A percentile compares a stretch with the other conserved stretches of the same genome.
Conservation (phyloP, 352 stramenopile species). For the Phytopythium litorale region DNA sequence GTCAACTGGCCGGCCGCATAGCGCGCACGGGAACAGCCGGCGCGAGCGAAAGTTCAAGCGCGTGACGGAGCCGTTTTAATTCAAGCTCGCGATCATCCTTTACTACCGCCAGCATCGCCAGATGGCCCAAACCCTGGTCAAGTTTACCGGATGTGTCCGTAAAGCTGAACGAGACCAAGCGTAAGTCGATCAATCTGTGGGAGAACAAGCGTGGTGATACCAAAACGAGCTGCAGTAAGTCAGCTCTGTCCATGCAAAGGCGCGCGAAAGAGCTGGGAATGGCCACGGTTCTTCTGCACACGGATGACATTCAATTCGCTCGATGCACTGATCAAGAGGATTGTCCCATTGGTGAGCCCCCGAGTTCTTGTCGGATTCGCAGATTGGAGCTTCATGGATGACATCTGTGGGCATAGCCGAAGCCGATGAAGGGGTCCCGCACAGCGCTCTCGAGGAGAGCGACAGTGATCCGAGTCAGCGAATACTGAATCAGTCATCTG, state of each 20-base stretch:
- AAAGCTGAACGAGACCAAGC: background rate
- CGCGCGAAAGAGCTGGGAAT: background rate
- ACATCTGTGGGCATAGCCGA: no score
- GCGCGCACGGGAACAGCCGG: background rate
- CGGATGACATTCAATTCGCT: no score
- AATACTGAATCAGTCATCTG: no score
- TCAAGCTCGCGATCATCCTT: background rate
- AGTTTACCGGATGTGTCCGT: background rate
- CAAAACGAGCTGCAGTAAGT: background rate
- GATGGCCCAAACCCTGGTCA: background rate
- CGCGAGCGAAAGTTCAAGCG: background rate
- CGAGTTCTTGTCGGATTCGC: no score
- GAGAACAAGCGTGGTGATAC: background rate
- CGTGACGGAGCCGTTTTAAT: background rate
- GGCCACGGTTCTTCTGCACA: background rate
- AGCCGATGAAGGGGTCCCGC: no score
- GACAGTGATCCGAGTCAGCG: no score
- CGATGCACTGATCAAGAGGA: no score
- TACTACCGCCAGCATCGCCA: background rate
- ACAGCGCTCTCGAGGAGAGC: no score
- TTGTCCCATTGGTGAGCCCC: no score
- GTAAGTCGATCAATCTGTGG: background rate
- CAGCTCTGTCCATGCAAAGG: background rate
- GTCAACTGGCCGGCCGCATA: no score
- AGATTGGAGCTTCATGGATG: no score